phyloP scores from a whole-genome alignment of 345 rosid genomes.

The Aquilaria malaccensis region DNA sequence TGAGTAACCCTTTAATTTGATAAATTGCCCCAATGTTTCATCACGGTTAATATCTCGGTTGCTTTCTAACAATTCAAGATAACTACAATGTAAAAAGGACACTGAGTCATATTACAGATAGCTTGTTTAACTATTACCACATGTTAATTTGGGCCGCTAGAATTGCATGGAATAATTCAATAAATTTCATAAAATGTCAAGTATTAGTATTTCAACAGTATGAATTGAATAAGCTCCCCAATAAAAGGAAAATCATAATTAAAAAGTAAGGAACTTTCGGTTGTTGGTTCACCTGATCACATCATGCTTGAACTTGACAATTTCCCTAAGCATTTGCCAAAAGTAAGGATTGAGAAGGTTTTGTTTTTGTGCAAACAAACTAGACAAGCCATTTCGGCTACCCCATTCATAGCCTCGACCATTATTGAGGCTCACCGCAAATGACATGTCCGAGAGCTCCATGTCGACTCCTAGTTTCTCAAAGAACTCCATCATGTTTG shows the following conservation, averaged over 20 bases:
- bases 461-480: constrained; percentile 76
- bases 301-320: constrained; percentile 57
- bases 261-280: not conserved
- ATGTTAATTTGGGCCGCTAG: too few species aligned
- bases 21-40: constrained; percentile 70
- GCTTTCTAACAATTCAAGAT: constrained; percentile 57
- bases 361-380: constrained; percentile 72
- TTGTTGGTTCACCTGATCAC: constrained; percentile 34
- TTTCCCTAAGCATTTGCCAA: constrained; percentile 81
- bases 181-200: too few species aligned
- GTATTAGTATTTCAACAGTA: too few species aligned
- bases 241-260: not conserved
- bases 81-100: constrained; percentile 21
- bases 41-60: constrained; percentile 53
- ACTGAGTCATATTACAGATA: too few species aligned
- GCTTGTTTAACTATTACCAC: too few species aligned
- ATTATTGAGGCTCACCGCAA: constrained; percentile 70
- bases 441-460: constrained; percentile 83
- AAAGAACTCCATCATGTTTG: constrained; percentile 89
- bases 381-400: constrained; percentile 60
- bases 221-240: too few species aligned
- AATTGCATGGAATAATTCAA: too few species aligned
- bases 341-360: constrained; percentile 58
- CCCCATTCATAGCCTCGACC: constrained; percentile 92
- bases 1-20: constrained; percentile 60